Base-by-base conservation (phyloP, 2,329 filamentous ascomycete genomes). In the Penicillium sp. region DNA sequence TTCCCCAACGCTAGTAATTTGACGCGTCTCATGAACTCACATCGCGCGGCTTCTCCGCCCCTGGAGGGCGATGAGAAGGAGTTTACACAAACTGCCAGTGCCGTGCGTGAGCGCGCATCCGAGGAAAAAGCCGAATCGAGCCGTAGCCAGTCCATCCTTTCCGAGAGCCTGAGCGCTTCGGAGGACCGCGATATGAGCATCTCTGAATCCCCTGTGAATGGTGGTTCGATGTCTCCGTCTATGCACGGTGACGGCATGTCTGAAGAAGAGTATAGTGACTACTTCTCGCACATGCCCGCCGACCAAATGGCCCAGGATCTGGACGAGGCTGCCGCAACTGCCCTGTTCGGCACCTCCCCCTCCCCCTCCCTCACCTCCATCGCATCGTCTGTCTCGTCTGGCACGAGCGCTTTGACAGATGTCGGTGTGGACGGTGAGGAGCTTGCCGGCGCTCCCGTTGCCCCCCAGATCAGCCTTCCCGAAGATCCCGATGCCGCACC, bases 61-160 rank as follows among this genome's bases (percentile, higher is more conserved):
- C 80, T 97, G 37, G 93, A 97, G 76, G 91, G 89, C 66, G 93
- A 97, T 65, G 93, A 97, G 79, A 90, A 89, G 68, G 94, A 97
- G 74, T 99, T 99, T 69, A 97, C 93, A 7, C 90, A 96, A 75
- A 97, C 92, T 1, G 94, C 94, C 16, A 90, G 91, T 63, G 90
- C 88, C 46, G 83, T 97, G 65, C 90, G 84, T 56, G 79, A 82
- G 75, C 81, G 79, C 61, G 72, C 73, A 31, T 75, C 74, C 23
- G 67, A 72, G 59, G 69, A 77, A 57, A 73, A 67, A 60, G 63
- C 64, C 37, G 58, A 63, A 46, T 50, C 66, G 37, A 58, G 60
- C 64, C 70, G 68, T 67, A 49, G 64, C 58, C 60, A 59, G 57
- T 72, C 70, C 63, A 60, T 71, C 58, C 52, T 68, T 64, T 53